Evolutionary conservation across 495 filamentous ascomycete species (phyloP), one percentile per base, ranked within the genome.

Genomic region (Penicillium odoratum): DNA sequence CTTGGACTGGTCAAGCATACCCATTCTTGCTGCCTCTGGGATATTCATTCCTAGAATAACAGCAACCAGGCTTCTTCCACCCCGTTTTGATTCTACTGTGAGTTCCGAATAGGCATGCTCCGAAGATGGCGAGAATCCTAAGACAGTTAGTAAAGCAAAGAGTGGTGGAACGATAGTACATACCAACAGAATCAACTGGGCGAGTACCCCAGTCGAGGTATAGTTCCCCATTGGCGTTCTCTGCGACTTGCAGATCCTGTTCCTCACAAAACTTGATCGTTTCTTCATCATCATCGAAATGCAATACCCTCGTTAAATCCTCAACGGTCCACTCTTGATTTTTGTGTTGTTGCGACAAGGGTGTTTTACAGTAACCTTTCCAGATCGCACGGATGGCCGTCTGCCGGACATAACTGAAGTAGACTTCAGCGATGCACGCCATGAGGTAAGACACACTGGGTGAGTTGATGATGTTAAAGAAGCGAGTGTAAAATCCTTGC

Each of bases 341-440:
- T 26, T 85, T 88, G 53, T 85, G 83, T 62, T 83, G 85, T 62
- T 83, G 82, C 5, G 85, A 83, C 54, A 81, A 81, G 1, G 83
- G 81, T 34, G 69, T 72, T 18, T 80, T 80, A 33, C 76, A 76
- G 57, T 81, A 86, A 6, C 72, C 79, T 51, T 76, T 80, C 74
- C 75, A 82, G 9, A 98, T 82, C 3, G 86, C 82, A 55, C 86
- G 85, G 45, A 98, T 79, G 5, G 92, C 87, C 18, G 80, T 85
- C 57, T 88, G 86, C 21, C 94, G 90, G 26, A 98, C 78, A 15
- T 84, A 76, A 51, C 87, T 89, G 73, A 98, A 98, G 61, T 92
- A 90, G 15, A 93, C 87, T 67, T 97, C 93, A 3, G 93, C 92
- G 40, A 97, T 87, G 69, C 93, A 97, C 6, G 89, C 93, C 88